These are phyloP conservation scores for Taphrina populina DNA, from an alignment of 1,139 yeast species.

Conservation along the genomic window DNA sequence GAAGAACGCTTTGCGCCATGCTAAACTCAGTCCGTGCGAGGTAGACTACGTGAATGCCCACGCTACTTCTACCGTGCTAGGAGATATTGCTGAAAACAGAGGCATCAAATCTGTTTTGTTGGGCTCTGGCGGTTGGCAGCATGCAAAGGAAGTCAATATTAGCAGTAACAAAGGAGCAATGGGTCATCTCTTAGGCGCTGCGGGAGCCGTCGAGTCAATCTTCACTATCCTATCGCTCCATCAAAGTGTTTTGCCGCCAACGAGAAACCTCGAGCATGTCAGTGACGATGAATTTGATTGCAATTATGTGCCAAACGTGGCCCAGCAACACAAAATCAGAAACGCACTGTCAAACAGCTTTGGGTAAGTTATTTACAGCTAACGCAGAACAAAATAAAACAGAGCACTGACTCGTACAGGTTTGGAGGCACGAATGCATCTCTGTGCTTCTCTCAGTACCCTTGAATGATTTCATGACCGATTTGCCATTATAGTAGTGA, in stretches of 20 bases:
- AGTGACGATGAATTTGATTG: slow-evolving; percentile 55
- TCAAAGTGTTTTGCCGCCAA: slow-evolving; percentile 63
- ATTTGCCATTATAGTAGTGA: too few species aligned
- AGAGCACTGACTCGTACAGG: neutral
- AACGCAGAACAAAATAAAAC: neutral
- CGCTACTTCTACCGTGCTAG: slow-evolving; percentile 88
- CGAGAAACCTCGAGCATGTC: slow-evolving; percentile 61
- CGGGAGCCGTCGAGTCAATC: slow-evolving; percentile 90
- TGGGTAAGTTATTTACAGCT: slow-evolving; percentile 50
- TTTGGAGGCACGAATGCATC: slow-evolving; percentile 96
- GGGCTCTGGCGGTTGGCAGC: slow-evolving; percentile 34
- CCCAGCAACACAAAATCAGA: slow-evolving; percentile 49
- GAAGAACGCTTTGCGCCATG: slow-evolving; percentile 65
- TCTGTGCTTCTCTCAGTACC: slow-evolving; percentile 43
- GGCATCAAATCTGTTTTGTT: slow-evolving; percentile 61
- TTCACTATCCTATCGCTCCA: slow-evolving; percentile 70
- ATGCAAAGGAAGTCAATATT: slow-evolving; percentile 48
- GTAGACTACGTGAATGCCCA: slow-evolving; percentile 89
- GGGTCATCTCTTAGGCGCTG: slow-evolving; percentile 93
- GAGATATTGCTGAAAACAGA: slow-evolving; percentile 81
- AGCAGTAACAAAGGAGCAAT: slow-evolving; percentile 89
- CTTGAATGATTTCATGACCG: too few species aligned
- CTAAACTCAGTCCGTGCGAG: slow-evolving; percentile 49
- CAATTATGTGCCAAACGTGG: slow-evolving; percentile 59
- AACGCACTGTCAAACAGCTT: slow-evolving; percentile 83